Percentiles rank a stretch among this genome's conserved stretches.
phyloP scores from a whole-genome alignment of 164 flowering plant genomes.

The Buxus sempervirens region DNA sequence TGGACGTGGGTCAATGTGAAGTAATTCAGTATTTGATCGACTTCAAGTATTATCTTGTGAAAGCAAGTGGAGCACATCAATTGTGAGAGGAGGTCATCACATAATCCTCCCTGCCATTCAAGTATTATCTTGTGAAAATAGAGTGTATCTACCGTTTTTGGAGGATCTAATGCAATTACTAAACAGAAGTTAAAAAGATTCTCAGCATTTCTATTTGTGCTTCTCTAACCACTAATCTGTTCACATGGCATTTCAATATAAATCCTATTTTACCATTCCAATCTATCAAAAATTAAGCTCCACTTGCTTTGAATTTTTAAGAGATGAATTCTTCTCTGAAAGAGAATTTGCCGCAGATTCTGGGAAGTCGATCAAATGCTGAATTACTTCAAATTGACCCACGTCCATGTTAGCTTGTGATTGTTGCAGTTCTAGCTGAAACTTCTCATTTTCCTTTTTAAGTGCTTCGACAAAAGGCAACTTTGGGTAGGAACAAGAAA shows the following conservation, averaged over 20 bases:
- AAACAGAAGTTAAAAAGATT: too few species aligned
- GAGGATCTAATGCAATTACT: conserved; percentile 76
- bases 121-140: too few species aligned
- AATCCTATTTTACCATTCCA: too few species aligned
- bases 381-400: conserved; percentile 57
- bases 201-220: too few species aligned
- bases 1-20: conserved; percentile 56
- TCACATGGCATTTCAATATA: too few species aligned
- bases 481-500: conserved; percentile 84
- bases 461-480: conserved; percentile 66
- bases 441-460: conserved; percentile 59
- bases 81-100: too few species aligned
- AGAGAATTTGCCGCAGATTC: conserved; percentile 30
- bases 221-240: too few species aligned
- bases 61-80: conserved; percentile 39
- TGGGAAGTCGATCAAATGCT: conserved; percentile 57
- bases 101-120: conserved; percentile 95
- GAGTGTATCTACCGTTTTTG: conserved; percentile 90
- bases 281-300: conserved; percentile 26
- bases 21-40: conserved; percentile 61
- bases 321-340: conserved; percentile 32
- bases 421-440: conserved; percentile 51
- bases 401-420: conserved; percentile 57
- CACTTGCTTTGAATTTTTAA: conserved; percentile 28
- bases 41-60: conserved; percentile 31